Conservation (phyloP, 768 basidiomycete genomes). For the Hypsizygus marmoreus region DNA sequence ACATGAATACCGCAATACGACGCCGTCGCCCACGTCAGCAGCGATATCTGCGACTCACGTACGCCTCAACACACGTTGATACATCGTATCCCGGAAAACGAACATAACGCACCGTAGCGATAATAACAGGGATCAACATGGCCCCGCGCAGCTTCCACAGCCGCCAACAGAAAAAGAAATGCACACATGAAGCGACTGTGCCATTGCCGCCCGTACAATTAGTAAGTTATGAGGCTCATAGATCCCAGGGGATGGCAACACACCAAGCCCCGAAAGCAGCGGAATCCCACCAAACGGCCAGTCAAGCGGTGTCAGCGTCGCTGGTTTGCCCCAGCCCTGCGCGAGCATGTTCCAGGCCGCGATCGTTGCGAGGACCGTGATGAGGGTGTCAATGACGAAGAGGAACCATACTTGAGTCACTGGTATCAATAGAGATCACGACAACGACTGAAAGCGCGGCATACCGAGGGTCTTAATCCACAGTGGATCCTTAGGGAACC, state of each 20-base stretch:
- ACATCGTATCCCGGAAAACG: neutral
- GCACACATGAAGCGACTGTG: constrained; percentile 18
- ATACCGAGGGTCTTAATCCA: constrained; percentile 16
- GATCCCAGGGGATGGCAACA: neutral
- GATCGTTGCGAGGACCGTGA: constrained; percentile 17
- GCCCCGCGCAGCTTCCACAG: constrained; percentile 7
- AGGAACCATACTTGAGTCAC: constrained; percentile 16
- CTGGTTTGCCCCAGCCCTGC: constrained; percentile 20
- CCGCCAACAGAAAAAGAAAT: constrained; percentile 17
- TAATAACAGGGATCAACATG: constrained; percentile 6
- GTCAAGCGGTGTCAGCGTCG: constrained; percentile 11
- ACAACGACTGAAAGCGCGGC: neutral
- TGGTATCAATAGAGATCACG: neutral
- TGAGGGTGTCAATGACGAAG: constrained; percentile 18
- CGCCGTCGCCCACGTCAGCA: constrained; percentile 5
- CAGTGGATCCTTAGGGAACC: constrained; percentile 14
- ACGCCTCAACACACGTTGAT: no score
- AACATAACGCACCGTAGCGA: constrained; percentile 7
- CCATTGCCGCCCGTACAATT: no score
- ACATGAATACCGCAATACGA: constrained; percentile 10
- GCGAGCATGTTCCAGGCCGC: constrained; percentile 18
- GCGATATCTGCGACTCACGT: no score
- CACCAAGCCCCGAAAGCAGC: constrained; percentile 8
- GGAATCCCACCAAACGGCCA: constrained; percentile 18
- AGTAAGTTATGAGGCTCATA: neutral